Conservation (phyloP, 768 basidiomycete species). For the Termitomyces sp. region DNA sequence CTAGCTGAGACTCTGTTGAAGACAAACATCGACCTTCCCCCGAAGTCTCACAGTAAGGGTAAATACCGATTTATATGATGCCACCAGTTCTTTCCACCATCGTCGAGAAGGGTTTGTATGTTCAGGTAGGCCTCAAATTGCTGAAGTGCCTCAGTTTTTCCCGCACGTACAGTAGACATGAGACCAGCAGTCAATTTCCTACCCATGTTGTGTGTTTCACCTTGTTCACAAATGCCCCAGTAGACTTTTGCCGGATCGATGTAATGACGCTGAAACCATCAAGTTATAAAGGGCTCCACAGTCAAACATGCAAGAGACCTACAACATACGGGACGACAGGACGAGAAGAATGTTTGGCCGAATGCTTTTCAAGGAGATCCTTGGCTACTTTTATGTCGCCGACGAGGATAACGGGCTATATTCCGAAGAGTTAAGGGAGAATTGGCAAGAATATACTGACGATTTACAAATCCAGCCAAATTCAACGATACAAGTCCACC, state of each 20-base stretch:
- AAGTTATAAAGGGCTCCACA: background rate
- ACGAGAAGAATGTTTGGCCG: background rate
- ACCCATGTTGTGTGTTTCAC: constrained; percentile 1
- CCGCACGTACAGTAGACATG: constrained; percentile 1
- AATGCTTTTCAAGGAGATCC: constrained; percentile 3
- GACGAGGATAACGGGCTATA: background rate
- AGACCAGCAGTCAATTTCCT: background rate
- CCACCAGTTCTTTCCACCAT: constrained; percentile 2
- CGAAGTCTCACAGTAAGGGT: background rate
- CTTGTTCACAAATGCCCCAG: background rate
- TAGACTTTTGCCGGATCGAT: background rate
- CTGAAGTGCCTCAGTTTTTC: constrained; percentile 1
- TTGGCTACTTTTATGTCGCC: constrained; percentile 4
- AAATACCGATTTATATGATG: constrained; percentile 1
- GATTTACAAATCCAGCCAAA: constrained; percentile 1
- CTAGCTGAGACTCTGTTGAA: background rate
- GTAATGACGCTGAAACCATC: background rate
- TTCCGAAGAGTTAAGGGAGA: background rate
- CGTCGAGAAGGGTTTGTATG: background rate
- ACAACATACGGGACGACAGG: constrained; percentile 3
- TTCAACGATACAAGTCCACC: constrained; percentile 5
- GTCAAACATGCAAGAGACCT: background rate
- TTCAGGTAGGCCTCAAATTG: background rate
- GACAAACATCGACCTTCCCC: background rate
- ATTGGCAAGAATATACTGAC: too few relatives aligned